Evolutionary conservation across 805 yeast species (phyloP).

Genomic region (Candida takata): DNA sequence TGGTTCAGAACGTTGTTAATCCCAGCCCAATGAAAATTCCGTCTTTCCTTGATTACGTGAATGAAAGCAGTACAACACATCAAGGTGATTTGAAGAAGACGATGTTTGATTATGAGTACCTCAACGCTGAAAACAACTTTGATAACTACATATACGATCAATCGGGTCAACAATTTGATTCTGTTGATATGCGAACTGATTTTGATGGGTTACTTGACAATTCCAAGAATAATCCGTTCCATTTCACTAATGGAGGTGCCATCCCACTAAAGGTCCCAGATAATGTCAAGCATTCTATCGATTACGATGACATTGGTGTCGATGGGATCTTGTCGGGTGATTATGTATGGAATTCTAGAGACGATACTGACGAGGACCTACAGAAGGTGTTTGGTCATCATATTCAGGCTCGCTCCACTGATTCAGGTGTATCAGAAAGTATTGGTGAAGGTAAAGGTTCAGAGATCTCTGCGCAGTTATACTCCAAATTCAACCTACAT

Average conservation of each 20-base stretch:
- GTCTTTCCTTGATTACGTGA: not conserved
- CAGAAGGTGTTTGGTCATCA: not conserved
- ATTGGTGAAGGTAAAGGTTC: conserved; percentile 1
- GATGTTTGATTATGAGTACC: conserved; percentile 1
- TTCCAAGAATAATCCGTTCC: not conserved
- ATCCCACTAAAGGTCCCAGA: not conserved
- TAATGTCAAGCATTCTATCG: not conserved
- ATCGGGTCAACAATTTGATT: not conserved
- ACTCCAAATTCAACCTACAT: conserved; percentile 12
- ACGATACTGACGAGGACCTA: not conserved
- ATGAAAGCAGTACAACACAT: not conserved
- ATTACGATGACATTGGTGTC: too few species aligned
- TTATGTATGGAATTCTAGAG: not conserved
- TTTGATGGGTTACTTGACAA: not conserved
- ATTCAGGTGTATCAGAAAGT: too few species aligned
- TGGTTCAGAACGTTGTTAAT: not conserved
- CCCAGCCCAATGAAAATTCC: not conserved
- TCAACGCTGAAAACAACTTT: not conserved
- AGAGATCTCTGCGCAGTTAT: conserved; percentile 6
- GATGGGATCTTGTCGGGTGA: not conserved
- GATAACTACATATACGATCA: not conserved
- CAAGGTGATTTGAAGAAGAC: not conserved
- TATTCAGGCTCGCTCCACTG: not conserved
- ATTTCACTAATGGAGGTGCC: not conserved
- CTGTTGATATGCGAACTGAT: not conserved